Conservation (phyloP, 139 green algal genomes). For the Penium margaritaceum region DNA sequence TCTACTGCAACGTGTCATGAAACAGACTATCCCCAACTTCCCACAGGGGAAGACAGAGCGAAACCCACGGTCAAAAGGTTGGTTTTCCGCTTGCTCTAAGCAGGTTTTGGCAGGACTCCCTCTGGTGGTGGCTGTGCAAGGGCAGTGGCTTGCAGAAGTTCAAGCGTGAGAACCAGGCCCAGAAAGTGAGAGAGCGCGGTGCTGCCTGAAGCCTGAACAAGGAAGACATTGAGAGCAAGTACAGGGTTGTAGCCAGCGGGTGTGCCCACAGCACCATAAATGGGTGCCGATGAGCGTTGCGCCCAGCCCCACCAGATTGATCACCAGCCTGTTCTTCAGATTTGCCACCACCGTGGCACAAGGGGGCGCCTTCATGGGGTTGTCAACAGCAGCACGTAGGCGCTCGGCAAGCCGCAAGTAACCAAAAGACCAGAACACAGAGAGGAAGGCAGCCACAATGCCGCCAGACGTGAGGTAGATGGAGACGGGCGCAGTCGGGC, state of each 20-base stretch:
- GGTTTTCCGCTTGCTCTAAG: too few relatives aligned
- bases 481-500: conserved; percentile 14
- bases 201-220: too few relatives aligned
- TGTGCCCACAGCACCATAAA: conserved; percentile 28
- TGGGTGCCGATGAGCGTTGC: conserved; percentile 62
- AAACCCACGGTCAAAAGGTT: too few relatives aligned
- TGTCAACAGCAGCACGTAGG: conserved; percentile 17
- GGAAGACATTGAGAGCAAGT: conserved; percentile 94
- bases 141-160: too few relatives aligned
- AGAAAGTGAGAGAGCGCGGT: too few relatives aligned
- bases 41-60: too few relatives aligned
- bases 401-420: conserved; percentile 38
- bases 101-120: too few relatives aligned
- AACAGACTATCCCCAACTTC: too few relatives aligned
- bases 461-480: conserved; percentile 82
- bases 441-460: conserved; percentile 80
- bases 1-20: too few relatives aligned
- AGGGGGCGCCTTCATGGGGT: conserved; percentile 38
- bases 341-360: conserved; percentile 50
- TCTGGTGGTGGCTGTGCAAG: too few relatives aligned
- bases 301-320: conserved; percentile 77
- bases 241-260: conserved; percentile 79
- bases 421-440: conserved; percentile 71
- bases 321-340: conserved; percentile 59
- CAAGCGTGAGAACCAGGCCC: too few relatives aligned